Evolutionary conservation across 768 basidiomycete species (phyloP).

Genomic region (Lenzites betulinus): DNA sequence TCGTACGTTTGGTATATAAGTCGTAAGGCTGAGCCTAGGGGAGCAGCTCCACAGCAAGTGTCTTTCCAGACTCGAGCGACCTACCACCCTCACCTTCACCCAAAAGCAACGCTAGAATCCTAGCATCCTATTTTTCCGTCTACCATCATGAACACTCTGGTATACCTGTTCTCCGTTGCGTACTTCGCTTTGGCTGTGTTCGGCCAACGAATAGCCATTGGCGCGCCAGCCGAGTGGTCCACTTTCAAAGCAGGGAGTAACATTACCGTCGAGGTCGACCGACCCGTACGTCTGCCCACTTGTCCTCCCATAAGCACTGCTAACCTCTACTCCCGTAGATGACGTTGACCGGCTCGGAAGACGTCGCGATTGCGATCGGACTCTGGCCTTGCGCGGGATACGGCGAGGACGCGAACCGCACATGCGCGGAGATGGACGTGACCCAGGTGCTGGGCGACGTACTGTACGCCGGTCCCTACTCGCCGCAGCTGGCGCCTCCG

Average conservation of each 20-base stretch:
- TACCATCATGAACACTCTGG: slow-evolving; percentile 1
- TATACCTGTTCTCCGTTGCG: slow-evolving; percentile 23
- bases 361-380: slow-evolving; percentile 39
- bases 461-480: slow-evolving; percentile 34
- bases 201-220: slow-evolving; percentile 38
- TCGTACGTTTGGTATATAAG: background rate
- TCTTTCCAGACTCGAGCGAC: background rate
- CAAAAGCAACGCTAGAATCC: background rate
- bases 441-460: slow-evolving; percentile 30
- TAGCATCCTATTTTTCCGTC: background rate
- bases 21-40: too few relatives aligned
- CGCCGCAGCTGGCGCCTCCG: slow-evolving; percentile 25
- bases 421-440: slow-evolving; percentile 26
- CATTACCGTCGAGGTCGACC: slow-evolving; percentile 38
- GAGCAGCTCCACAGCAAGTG: slow-evolving; percentile 5
- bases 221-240: slow-evolving; percentile 26
- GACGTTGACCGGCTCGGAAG: slow-evolving; percentile 34
- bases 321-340: slow-evolving; percentile 21
- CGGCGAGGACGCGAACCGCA: slow-evolving; percentile 4
- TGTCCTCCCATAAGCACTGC: background rate
- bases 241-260: slow-evolving; percentile 30
- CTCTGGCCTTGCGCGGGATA: slow-evolving; percentile 27
- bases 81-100: background rate
- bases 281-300: slow-evolving; percentile 33
- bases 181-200: slow-evolving; percentile 23